A percentile compares a stretch with the other conserved stretches of the same genome.
phyloP scores from a whole-genome alignment of 768 basidiomycete species.

The Peribolospora baueri region DNA sequence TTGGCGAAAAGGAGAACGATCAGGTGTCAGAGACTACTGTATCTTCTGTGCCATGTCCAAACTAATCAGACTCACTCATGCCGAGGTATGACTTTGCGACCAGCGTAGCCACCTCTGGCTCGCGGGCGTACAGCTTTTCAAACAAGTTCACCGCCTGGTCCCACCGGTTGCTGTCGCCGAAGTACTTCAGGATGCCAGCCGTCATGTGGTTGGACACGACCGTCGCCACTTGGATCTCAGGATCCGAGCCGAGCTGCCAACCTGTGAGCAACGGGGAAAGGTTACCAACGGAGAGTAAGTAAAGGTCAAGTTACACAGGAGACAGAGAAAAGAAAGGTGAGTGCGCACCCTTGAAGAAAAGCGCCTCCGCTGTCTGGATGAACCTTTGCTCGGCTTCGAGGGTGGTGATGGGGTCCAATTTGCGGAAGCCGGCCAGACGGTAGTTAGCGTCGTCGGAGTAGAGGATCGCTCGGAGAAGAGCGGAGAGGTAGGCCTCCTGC shows the following conservation, averaged over 20 bases:
- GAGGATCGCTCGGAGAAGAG: constrained; percentile 65
- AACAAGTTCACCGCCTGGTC: constrained; percentile 79
- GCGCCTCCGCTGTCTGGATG: constrained; percentile 61
- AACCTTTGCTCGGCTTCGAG: constrained; percentile 74
- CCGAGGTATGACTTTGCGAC: constrained; percentile 79
- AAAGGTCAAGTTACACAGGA: not conserved
- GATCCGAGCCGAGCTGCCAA: constrained; percentile 96
- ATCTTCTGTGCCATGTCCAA: not conserved
- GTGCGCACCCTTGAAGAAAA: constrained; percentile 56
- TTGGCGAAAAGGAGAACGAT: not conserved
- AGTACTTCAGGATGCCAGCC: constrained; percentile 85
- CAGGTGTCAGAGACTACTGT: not conserved
- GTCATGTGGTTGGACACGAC: constrained; percentile 90
- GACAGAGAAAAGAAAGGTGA: not conserved
- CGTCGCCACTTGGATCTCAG: constrained; percentile 94
- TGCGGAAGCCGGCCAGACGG: constrained; percentile 74
- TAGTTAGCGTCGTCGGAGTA: constrained; percentile 91
- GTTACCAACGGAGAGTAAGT: not conserved
- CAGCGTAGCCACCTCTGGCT: constrained; percentile 70
- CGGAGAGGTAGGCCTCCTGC: constrained; percentile 94
- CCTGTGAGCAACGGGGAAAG: constrained; percentile 27
- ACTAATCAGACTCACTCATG: constrained; percentile 48
- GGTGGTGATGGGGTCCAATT: constrained; percentile 77
- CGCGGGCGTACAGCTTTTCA: constrained; percentile 60
- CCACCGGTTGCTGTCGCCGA: constrained; percentile 59